Evolutionary conservation across 805 yeast species (phyloP), one percentile per base, ranked within the genome.

Genomic region (Soucietia sequanensis): DNA sequence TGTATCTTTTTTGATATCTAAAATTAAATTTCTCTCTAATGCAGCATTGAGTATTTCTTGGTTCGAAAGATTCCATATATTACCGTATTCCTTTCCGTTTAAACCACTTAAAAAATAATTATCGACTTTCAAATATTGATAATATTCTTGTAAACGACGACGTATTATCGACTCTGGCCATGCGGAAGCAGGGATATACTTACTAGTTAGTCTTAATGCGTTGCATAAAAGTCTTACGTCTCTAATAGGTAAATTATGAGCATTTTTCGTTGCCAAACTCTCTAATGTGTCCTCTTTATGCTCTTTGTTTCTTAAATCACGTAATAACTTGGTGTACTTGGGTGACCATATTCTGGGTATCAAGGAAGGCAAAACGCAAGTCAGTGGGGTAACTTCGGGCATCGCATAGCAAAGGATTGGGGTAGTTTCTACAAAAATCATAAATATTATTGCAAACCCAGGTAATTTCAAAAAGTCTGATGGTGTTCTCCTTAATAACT

Each of bases 381-480:
- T 78, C 59, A 70, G 70, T 7, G 84, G 81, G 1, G 80, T 70
- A 4, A 79, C 48, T 41, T 72, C 75, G 0, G 85, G 85, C 32
- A 77, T 50, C 4, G 63, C 51, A 35, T 68, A 75, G 47, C 81
- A 76, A 4, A 80, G 42, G 1, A 75, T 14, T 0, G 82, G 81
- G 0, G 82, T 74, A 33, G 60, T 47, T 44, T 80, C 86, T 48
- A 73, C 74, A 50, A 76, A 78, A 2, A 76, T 43, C 18, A 72
- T 30, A 30, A 72, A 60, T 5, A 76, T 42, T 2, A 77, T 27
- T 1, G 70, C 67, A 55, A 80, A 79, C n/a, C 56, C 16, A 2
- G 84, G 84, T 13, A 80, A 44, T 50, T 77, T 78, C 49, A 56
- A 39, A 31, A 74, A 57, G 47, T 81, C 84, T 2, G 50, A 50